These are phyloP conservation scores for Odontarrhena argentea DNA, from an alignment of 345 rosid genomes.

Conservation along the genomic window DNA sequence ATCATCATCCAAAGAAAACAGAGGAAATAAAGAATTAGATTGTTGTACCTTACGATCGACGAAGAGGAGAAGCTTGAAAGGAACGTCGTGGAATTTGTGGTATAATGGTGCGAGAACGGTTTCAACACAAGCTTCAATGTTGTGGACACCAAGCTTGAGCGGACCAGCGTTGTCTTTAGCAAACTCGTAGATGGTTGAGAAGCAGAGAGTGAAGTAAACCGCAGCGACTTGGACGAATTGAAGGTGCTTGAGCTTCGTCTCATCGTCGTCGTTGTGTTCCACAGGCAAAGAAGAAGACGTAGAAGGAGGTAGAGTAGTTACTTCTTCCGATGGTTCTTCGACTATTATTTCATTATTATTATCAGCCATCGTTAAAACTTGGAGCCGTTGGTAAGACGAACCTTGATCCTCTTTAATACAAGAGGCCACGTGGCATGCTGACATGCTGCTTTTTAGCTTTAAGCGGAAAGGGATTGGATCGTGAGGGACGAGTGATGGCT, in stretches of 20 bases:
- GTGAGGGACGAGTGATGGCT: slow-evolving; percentile 17
- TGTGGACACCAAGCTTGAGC: slow-evolving; percentile 62
- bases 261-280: slow-evolving; percentile 40
- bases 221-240: slow-evolving; percentile 59
- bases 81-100: slow-evolving; percentile 60
- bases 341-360: slow-evolving; percentile 34
- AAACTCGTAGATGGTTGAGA: slow-evolving; percentile 55
- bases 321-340: slow-evolving; percentile 26
- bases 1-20: neutral
- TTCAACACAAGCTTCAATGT: slow-evolving; percentile 60
- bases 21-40: neutral
- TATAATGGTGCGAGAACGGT: slow-evolving; percentile 66
- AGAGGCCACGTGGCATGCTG: slow-evolving; percentile 28
- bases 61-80: slow-evolving; percentile 62
- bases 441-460: slow-evolving; percentile 7
- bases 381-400: slow-evolving; percentile 1
- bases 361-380: slow-evolving; percentile 29
- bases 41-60: slow-evolving; percentile 63
- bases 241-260: slow-evolving; percentile 57
- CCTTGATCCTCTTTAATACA: slow-evolving; percentile 6
- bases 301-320: neutral
- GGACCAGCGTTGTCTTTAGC: slow-evolving; percentile 84
- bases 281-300: slow-evolving; percentile 11
- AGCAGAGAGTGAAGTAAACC: slow-evolving; percentile 48
- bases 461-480: slow-evolving; percentile 21